Percentiles rank a stretch among this genome's conserved stretches.
Conservation (phyloP, 495 filamentous ascomycete genomes). For the Entonaema liquescens region DNA sequence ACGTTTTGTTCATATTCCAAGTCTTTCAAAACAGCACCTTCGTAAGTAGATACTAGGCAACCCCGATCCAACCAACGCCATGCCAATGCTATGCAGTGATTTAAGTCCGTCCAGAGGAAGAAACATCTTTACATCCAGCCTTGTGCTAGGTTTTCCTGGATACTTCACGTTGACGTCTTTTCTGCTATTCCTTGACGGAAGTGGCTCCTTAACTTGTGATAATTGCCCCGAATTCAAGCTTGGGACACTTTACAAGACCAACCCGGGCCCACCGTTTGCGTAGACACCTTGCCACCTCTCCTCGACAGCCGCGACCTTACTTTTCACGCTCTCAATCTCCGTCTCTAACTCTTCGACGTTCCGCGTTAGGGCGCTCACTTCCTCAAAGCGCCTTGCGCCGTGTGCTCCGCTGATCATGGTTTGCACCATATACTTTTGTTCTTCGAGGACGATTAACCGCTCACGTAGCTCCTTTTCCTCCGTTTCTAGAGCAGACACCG, state of each 20-base stretch:
- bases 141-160: background rate
- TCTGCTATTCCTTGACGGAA: background rate
- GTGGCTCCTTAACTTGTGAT: no score
- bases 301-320: constrained; percentile 64
- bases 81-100: constrained; percentile 43
- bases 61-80: constrained; percentile 40
- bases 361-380: constrained; percentile 78
- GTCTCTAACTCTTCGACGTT: constrained; percentile 85
- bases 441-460: constrained; percentile 87
- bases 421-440: constrained; percentile 90
- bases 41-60: constrained; percentile 13
- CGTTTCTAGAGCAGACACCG: constrained; percentile 76
- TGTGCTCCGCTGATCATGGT: constrained; percentile 88
- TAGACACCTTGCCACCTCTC: constrained; percentile 60
- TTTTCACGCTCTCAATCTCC: constrained; percentile 77
- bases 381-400: constrained; percentile 85
- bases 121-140: background rate
- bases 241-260: constrained; percentile 9
- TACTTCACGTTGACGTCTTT: background rate
- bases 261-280: constrained; percentile 37
- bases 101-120: constrained; percentile 7
- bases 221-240: background rate
- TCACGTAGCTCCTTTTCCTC: constrained; percentile 90
- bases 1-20: constrained; percentile 10
- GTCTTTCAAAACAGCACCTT: constrained; percentile 1